Evolutionary conservation across 495 filamentous ascomycete genomes (phyloP).

Genomic region (Podospora pseudopauciseta): DNA sequence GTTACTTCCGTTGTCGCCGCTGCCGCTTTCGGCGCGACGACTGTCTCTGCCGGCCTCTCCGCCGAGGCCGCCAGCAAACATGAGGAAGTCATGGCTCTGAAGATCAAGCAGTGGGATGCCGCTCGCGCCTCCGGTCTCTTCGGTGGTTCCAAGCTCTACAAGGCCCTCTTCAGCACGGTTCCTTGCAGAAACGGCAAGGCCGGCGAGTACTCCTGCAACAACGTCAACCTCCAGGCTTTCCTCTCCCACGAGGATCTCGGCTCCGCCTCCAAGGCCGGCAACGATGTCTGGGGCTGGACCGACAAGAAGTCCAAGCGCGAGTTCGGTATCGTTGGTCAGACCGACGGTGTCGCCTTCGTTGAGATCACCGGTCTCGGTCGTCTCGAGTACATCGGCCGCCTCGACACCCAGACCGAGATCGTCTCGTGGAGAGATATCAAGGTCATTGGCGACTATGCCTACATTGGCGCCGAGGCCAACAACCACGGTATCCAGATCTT

Average conservation of each 20-base stretch:
- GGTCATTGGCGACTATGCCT: constrained; percentile 39
- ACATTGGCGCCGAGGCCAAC: constrained; percentile 45
- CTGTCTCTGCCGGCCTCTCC: constrained; percentile 19
- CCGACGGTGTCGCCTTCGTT: constrained; percentile 49
- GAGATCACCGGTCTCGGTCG: constrained; percentile 42
- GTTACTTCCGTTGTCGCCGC: constrained; percentile 14
- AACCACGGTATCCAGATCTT: constrained; percentile 49
- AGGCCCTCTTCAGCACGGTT: constrained; percentile 25
- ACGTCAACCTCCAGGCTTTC: constrained; percentile 54
- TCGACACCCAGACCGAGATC: constrained; percentile 33
- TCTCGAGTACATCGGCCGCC: constrained; percentile 48
- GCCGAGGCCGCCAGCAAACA: constrained; percentile 10
- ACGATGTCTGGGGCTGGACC: constrained; percentile 49
- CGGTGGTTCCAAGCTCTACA: constrained; percentile 36
- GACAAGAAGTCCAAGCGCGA: constrained; percentile 40
- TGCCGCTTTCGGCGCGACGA: constrained; percentile 18
- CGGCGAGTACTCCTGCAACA: constrained; percentile 50
- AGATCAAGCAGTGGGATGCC: constrained; percentile 13
- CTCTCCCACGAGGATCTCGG: constrained; percentile 47
- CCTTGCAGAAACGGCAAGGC: constrained; percentile 45
- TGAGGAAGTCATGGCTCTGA: constrained; percentile 20
- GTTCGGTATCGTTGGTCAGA: constrained; percentile 48
- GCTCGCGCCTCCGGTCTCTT: constrained; percentile 18
- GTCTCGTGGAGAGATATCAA: constrained; percentile 48
- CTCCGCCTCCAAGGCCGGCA: constrained; percentile 36